Evolutionary conservation across 164 flowering plant genomes (phyloP).

Genomic region (Aristolochia contorta): DNA sequence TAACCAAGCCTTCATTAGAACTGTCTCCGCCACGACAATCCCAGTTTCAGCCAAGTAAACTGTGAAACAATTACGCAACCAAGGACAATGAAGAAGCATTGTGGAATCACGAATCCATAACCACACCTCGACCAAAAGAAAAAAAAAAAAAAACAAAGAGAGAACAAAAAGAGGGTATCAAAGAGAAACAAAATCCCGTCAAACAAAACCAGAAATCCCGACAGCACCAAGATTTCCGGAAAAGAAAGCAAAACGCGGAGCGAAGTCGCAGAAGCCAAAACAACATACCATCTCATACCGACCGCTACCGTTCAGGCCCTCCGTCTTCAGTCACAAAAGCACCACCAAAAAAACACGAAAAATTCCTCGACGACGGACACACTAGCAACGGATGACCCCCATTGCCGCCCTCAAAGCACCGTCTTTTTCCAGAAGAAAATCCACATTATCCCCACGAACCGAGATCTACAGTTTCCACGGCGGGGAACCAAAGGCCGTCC

Average conservation of each 20-base stretch:
- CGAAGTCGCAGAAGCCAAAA: neutral
- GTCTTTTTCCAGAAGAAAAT: neutral
- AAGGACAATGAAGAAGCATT: too few species aligned
- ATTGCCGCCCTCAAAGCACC: neutral
- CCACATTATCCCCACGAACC: slow-evolving; percentile 50
- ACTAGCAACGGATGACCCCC: neutral
- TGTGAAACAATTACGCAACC: too few species aligned
- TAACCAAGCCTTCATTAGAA: too few species aligned
- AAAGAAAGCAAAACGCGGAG: neutral
- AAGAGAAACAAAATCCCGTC: neutral
- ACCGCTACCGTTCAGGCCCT: slow-evolving; percentile 23
- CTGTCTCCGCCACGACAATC: too few species aligned
- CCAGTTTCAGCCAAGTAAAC: too few species aligned
- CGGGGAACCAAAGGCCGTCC: slow-evolving; percentile 22
- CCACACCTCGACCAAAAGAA: neutral
- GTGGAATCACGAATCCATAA: neutral
- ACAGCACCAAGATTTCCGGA: neutral
- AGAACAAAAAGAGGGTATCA: neutral
- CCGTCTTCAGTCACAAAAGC: slow-evolving; percentile 24
- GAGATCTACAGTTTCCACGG: slow-evolving; percentile 5
- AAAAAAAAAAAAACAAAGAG: neutral
- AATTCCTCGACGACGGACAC: neutral
- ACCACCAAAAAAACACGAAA: slow-evolving; percentile 2
- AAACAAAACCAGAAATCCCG: neutral
- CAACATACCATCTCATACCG: slow-evolving; percentile 74